phyloP scores from a whole-genome alignment of 306 rosid species.

The Castanospermum australe region DNA sequence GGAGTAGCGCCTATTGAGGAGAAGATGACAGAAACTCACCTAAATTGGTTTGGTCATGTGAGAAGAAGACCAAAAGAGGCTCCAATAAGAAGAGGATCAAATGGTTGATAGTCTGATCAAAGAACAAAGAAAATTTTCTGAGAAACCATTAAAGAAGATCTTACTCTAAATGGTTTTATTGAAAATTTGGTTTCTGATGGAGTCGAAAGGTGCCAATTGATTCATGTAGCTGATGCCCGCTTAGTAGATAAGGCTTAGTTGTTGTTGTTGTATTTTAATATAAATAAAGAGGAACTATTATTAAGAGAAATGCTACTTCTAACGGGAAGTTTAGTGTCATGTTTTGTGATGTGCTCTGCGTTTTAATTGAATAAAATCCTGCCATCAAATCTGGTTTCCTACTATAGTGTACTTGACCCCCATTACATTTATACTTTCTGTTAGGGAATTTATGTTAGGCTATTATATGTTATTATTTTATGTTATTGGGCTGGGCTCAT shows the following conservation, averaged over 20 bases:
- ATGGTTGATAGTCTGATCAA: background rate
- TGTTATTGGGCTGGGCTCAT: no score
- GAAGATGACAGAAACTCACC: background rate
- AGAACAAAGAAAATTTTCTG: background rate
- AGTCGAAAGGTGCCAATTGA: background rate
- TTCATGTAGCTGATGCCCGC: background rate
- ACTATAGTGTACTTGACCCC: slow-evolving; percentile 3
- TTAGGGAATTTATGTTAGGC: no score
- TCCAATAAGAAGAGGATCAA: background rate
- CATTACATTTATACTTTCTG: background rate
- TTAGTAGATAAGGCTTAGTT: background rate
- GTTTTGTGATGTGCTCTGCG: background rate
- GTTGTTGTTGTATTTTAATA: background rate
- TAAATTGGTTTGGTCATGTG: slow-evolving; percentile 19
- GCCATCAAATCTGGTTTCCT: background rate
- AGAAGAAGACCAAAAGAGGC: background rate
- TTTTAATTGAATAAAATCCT: slow-evolving; percentile 1
- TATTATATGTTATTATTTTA: no score
- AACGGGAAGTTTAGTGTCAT: background rate
- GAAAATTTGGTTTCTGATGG: background rate
- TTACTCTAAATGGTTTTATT: background rate
- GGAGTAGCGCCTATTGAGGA: background rate
- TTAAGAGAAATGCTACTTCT: background rate
- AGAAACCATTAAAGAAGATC: background rate
- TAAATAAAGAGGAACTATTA: background rate